phyloP scores from a whole-genome alignment of 805 yeast genomes.

The Diddensiella santjacobensis region DNA sequence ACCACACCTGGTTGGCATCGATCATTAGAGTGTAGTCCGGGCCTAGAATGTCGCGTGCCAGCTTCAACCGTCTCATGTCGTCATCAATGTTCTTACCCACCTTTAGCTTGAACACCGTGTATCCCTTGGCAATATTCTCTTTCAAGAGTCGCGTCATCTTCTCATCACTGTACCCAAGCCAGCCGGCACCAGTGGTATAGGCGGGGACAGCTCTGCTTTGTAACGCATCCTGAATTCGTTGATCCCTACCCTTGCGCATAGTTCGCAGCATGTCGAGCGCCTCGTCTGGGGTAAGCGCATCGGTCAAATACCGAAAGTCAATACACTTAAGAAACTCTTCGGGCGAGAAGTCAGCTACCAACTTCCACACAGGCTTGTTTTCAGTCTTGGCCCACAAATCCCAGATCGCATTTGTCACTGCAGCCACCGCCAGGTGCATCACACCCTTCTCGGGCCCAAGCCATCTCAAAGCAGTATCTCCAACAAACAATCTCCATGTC shows the following conservation, averaged over 20 bases:
- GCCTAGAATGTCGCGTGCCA: conserved; percentile 34
- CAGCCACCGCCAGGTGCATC: conserved; percentile 39
- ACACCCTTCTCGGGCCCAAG: conserved; percentile 42
- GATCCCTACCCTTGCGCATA: conserved; percentile 31
- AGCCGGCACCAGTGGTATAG: conserved; percentile 43
- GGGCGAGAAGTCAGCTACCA: conserved; percentile 40
- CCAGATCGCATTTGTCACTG: conserved; percentile 40
- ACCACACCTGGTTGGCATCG: conserved; percentile 37
- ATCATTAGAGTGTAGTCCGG: conserved; percentile 30
- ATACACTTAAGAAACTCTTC: conserved; percentile 39
- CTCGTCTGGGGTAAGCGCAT: conserved; percentile 40
- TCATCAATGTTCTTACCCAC: conserved; percentile 37
- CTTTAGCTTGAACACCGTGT: conserved; percentile 39
- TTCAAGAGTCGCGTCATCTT: conserved; percentile 35
- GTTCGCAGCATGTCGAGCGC: conserved; percentile 34
- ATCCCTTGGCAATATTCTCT: conserved; percentile 38
- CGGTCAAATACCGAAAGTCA: conserved; percentile 40
- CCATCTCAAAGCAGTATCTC: conserved; percentile 42
- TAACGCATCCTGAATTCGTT: conserved; percentile 32
- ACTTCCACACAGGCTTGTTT: conserved; percentile 40
- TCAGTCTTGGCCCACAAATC: conserved; percentile 40
- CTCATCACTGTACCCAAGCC: conserved; percentile 41
- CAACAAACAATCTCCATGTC: conserved; percentile 40
- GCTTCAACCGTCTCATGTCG: conserved; percentile 34
- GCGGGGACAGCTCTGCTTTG: conserved; percentile 39